Percentiles rank a stretch among this genome's conserved stretches.
These are phyloP conservation scores for Colletotrichum agaves DNA, from an alignment of 2,329 filamentous ascomycete species.

Conservation along the genomic window DNA sequence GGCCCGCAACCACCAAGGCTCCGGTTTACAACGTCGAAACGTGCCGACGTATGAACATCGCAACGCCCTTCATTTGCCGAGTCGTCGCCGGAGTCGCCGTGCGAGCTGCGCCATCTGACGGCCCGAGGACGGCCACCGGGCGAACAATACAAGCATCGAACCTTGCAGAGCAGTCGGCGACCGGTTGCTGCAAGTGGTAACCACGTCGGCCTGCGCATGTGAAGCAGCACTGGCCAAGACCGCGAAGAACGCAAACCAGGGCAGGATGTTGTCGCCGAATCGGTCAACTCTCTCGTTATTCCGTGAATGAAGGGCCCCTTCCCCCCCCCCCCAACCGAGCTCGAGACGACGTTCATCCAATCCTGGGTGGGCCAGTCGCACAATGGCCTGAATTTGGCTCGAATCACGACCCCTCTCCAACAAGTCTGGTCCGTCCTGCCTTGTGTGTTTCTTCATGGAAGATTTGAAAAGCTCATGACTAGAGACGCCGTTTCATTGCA, in stretches of 20 bases:
- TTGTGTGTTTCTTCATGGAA: not conserved
- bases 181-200: not conserved
- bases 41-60: not conserved
- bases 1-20: not conserved
- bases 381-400: constrained; percentile 15
- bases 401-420: not conserved
- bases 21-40: not conserved
- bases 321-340: not conserved
- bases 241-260: not conserved
- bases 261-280: not conserved
- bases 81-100: not conserved
- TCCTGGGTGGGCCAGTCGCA: constrained; percentile 7
- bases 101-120: not conserved
- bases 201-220: constrained; percentile 12
- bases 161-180: constrained; percentile 3
- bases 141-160: constrained; percentile 21
- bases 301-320: constrained; percentile 11
- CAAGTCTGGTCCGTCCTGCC: too few species aligned
- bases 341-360: constrained; percentile 27
- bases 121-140: not conserved
- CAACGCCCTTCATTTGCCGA: not conserved
- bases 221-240: constrained; percentile 21
- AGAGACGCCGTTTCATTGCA: constrained; percentile 28
- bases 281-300: constrained; percentile 25
- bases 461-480: constrained; percentile 22